Evolutionary conservation across 805 yeast genomes (phyloP).

Genomic region (Saccharomyces paradoxus): DNA sequence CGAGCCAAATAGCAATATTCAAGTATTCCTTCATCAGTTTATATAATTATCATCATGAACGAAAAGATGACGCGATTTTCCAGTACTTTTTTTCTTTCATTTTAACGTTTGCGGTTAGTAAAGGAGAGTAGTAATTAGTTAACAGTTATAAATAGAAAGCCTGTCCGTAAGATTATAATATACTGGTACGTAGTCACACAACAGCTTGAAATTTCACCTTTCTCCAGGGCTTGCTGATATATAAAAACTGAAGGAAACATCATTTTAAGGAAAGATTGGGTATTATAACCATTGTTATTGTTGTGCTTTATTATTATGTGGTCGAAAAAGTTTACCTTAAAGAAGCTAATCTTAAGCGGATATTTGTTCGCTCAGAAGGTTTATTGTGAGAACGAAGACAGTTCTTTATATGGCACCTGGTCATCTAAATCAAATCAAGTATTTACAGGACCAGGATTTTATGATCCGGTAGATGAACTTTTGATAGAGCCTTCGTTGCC

Average conservation of each 20-base stretch:
- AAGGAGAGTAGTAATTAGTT: neutral
- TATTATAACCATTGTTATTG: neutral
- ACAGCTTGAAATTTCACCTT: neutral
- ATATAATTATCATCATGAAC: neutral
- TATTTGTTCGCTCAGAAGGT: neutral
- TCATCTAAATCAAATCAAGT: slow-evolving; percentile 87
- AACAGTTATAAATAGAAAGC: neutral
- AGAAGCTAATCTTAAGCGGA: neutral
- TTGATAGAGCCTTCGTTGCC: slow-evolving; percentile 93
- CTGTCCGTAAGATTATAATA: neutral
- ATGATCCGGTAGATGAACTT: slow-evolving; percentile 91
- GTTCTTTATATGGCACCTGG: slow-evolving; percentile 79
- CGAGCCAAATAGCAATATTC: neutral
- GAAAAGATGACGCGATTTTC: neutral
- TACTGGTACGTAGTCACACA: neutral
- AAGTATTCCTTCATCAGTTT: neutral
- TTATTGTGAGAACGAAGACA: neutral
- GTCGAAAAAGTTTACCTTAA: neutral
- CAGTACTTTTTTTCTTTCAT: neutral
- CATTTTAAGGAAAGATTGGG: neutral
- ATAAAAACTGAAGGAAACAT: neutral
- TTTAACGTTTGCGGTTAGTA: neutral
- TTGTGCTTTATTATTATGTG: neutral
- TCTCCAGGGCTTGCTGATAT: neutral
- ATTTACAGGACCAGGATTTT: slow-evolving; percentile 93